Percentiles rank a stretch among this genome's conserved stretches.
Evolutionary conservation across 768 basidiomycete species (phyloP).

Genomic region (Naematelia aurantialba): DNA sequence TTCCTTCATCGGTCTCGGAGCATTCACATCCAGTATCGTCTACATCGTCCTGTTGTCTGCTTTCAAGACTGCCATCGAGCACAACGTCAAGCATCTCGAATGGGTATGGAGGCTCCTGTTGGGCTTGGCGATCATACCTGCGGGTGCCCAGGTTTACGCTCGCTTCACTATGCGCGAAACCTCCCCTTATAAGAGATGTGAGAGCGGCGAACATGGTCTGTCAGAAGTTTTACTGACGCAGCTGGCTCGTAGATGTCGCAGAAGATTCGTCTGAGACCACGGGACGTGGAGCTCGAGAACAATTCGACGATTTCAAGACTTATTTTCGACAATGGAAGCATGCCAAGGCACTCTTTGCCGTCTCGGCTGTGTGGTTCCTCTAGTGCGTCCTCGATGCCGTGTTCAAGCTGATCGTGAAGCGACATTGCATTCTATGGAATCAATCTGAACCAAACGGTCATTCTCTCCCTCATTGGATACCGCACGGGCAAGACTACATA

Average conservation of each 20-base stretch:
- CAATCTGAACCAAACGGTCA: slow-evolving; percentile 51
- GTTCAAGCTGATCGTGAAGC: slow-evolving; percentile 41
- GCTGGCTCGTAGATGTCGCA: slow-evolving; percentile 3
- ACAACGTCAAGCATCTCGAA: not conserved
- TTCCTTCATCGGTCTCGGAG: slow-evolving; percentile 66
- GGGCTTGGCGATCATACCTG: slow-evolving; percentile 71
- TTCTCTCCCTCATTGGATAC: slow-evolving; percentile 70
- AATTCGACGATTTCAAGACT: slow-evolving; percentile 57
- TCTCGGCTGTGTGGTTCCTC: slow-evolving; percentile 68
- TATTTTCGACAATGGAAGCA: slow-evolving; percentile 76
- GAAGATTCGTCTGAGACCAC: not conserved
- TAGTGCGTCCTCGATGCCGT: slow-evolving; percentile 50
- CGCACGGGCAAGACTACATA: slow-evolving; percentile 59
- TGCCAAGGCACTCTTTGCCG: slow-evolving; percentile 64
- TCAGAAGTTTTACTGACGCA: no score
- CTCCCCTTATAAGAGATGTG: not conserved
- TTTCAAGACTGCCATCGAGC: slow-evolving; percentile 54
- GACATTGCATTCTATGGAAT: slow-evolving; percentile 59
- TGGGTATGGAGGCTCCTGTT: slow-evolving; percentile 40
- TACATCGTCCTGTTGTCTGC: slow-evolving; percentile 63
- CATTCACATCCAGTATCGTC: slow-evolving; percentile 61
- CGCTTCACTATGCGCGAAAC: slow-evolving; percentile 68
- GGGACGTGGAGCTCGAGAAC: not conserved
- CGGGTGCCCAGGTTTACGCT: slow-evolving; percentile 69
- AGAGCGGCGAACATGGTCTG: not conserved